These are phyloP conservation scores for Orbilia oligospora DNA, from an alignment of 2,329 filamentous ascomycete species.

Conservation along the genomic window DNA sequence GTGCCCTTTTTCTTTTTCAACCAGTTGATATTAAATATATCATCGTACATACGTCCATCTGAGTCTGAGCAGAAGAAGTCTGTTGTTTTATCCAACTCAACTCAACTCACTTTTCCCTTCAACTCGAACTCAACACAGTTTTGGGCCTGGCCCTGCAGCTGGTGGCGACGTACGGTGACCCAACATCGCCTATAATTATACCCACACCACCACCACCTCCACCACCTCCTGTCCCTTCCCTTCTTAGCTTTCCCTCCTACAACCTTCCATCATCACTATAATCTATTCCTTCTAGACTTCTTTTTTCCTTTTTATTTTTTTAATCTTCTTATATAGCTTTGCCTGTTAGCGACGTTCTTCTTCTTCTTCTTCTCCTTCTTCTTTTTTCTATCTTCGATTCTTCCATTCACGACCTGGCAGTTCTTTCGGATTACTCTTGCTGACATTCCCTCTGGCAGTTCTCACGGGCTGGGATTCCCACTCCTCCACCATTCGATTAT, in stretches of 20 bases:
- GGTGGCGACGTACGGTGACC: slow-evolving; percentile 4
- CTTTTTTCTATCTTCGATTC: slow-evolving; percentile 34
- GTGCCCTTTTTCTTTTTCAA: slow-evolving; percentile 19
- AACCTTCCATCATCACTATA: slow-evolving; percentile 25
- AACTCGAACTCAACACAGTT: slow-evolving; percentile 47
- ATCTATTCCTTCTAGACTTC: slow-evolving; percentile 7
- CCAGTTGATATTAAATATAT: slow-evolving; percentile 3
- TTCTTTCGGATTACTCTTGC: slow-evolving; percentile 46
- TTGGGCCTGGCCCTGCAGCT: slow-evolving; percentile 23
- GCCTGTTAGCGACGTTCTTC: slow-evolving; percentile 30
- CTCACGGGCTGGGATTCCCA: slow-evolving; percentile 60
- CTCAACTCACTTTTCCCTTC: slow-evolving; percentile 12
- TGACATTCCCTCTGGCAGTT: slow-evolving; percentile 57
- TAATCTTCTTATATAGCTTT: slow-evolving; percentile 16
- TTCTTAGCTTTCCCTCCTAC: neutral
- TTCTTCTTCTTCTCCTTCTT: neutral
- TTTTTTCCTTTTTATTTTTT: slow-evolving; percentile 8
- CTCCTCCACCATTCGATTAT: slow-evolving; percentile 59
- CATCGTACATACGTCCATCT: neutral
- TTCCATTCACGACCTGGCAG: slow-evolving; percentile 13
- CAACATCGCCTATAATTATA: slow-evolving; percentile 43
- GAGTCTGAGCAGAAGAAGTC: too few relatives aligned
- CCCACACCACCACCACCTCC: slow-evolving; percentile 10
- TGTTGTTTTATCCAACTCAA: slow-evolving; percentile 25
- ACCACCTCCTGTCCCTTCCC: neutral